phyloP scores from a whole-genome alignment of 176 grass and related monocot genomes.

The Oryza australiensis region DNA sequence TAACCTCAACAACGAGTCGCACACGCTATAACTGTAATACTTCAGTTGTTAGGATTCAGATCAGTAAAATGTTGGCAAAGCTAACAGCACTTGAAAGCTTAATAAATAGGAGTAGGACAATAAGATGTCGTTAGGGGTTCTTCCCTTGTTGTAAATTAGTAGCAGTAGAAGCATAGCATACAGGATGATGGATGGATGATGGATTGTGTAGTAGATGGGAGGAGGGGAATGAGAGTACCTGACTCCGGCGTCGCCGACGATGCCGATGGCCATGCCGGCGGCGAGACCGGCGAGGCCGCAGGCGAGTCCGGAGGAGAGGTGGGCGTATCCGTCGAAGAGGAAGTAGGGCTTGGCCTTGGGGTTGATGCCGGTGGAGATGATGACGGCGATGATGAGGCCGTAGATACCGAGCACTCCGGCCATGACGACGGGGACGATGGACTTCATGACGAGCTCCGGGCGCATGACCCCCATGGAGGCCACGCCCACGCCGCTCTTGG shows the following conservation, averaged over 20 bases:
- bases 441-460: constrained; percentile 82
- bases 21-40: background rate
- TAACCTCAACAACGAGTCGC: too few species aligned
- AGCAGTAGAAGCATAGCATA: too few species aligned
- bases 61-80: background rate
- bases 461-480: constrained; percentile 80
- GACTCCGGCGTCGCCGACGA: constrained; percentile 64
- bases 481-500: constrained; percentile 71
- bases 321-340: constrained; percentile 75
- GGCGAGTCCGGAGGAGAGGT: constrained; percentile 68
- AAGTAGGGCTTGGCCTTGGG: constrained; percentile 85
- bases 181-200: too few species aligned
- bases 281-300: constrained; percentile 63
- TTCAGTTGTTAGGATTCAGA: background rate
- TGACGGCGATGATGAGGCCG: constrained; percentile 82
- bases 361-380: constrained; percentile 79
- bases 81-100: background rate
- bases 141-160: too few species aligned
- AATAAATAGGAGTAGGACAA: too few species aligned
- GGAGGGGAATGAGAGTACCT: constrained; percentile 32
- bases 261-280: constrained; percentile 76
- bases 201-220: too few species aligned
- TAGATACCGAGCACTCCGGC: constrained; percentile 79
- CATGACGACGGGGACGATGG: constrained; percentile 83
- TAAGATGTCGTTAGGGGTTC: too few species aligned